Conservation (phyloP, 495 filamentous ascomycete genomes). For the Ramalina peruviana region DNA sequence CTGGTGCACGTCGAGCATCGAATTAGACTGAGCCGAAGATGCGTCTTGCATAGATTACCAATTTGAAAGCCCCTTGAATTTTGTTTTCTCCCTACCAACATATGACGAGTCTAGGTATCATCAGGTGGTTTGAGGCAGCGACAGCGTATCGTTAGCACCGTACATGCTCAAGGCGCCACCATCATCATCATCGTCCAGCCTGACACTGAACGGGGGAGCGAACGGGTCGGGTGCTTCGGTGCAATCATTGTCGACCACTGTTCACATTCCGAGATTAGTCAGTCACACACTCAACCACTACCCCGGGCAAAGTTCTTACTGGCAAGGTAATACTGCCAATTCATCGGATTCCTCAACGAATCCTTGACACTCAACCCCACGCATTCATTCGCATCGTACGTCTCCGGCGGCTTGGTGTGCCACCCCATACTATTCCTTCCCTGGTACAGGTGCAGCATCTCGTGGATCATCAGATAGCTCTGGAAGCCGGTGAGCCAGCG, state of each 20-base stretch:
- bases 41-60: too few relatives aligned
- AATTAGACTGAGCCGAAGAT: too few relatives aligned
- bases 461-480: slow-evolving; percentile 10
- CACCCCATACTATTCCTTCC: background rate
- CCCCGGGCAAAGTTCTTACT: background rate
- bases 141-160: too few relatives aligned
- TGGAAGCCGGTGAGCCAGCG: background rate
- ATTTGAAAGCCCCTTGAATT: too few relatives aligned
- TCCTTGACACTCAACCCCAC: background rate
- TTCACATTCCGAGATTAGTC: background rate
- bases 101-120: too few relatives aligned
- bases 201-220: slow-evolving; percentile 1
- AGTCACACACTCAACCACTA: background rate
- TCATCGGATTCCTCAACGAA: slow-evolving; percentile 8
- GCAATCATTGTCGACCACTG: slow-evolving; percentile 9
- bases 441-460: slow-evolving; percentile 14
- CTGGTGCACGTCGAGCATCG: too few relatives aligned
- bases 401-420: background rate
- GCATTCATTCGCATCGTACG: slow-evolving; percentile 5
- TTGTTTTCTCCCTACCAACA: too few relatives aligned
- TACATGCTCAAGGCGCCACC: too few relatives aligned
- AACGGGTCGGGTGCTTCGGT: slow-evolving; percentile 1
- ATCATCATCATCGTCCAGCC: too few relatives aligned
- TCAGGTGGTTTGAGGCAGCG: too few relatives aligned
- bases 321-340: slow-evolving; percentile 8